A percentile compares a stretch with the other conserved stretches of the same genome.
Evolutionary conservation across 179 eudicot species (phyloP).

Genomic region (Silene noctiflora): DNA sequence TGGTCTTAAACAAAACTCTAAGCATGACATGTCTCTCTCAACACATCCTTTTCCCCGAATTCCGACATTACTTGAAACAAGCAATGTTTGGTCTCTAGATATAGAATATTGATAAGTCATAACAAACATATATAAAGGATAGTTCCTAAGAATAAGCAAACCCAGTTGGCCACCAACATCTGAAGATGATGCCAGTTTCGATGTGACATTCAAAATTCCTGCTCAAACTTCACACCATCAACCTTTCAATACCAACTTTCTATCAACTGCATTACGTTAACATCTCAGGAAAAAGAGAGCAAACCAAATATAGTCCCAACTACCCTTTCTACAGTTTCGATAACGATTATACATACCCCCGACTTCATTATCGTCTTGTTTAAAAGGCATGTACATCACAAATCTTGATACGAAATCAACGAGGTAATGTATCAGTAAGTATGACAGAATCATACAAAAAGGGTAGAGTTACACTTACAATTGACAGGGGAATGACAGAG

Average conservation of each 20-base stretch:
- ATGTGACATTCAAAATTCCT: constrained; percentile 7
- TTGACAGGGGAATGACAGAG: too few species aligned
- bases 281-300: neutral
- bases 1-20: too few species aligned
- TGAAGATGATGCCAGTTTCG: constrained; percentile 21
- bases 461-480: too few species aligned
- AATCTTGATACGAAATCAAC: neutral
- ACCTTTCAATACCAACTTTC: constrained; percentile 23
- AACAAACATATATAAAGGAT: neutral
- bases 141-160: constrained; percentile 22
- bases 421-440: too few species aligned
- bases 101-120: neutral
- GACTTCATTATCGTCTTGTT: too few species aligned
- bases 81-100: neutral
- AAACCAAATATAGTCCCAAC: neutral
- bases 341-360: too few species aligned
- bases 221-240: constrained; percentile 14
- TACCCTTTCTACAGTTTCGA: constrained; percentile 1
- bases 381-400: constrained; percentile 11
- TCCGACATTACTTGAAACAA: neutral
- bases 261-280: constrained; percentile 2
- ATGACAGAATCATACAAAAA: too few species aligned
- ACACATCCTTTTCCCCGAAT: neutral
- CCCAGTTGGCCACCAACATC: constrained; percentile 30
- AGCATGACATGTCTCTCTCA: too few species aligned